Conservation (phyloP, 345 rosid genomes). For the Punica granatum region DNA sequence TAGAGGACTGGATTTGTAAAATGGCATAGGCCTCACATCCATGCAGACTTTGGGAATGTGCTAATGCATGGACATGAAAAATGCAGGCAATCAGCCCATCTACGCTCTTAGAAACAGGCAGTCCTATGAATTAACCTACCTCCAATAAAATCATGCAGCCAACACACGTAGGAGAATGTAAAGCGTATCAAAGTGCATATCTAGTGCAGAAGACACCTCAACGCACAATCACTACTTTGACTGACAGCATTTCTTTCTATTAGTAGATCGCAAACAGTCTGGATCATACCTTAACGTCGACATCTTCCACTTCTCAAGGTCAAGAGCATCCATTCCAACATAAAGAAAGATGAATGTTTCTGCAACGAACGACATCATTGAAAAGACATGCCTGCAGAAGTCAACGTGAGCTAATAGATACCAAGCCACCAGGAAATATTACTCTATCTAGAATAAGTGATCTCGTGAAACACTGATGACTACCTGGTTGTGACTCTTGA, state of each 20-base stretch:
- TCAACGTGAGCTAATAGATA: neutral
- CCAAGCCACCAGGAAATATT: neutral
- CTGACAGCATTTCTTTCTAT: neutral
- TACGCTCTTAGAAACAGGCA: too few species aligned
- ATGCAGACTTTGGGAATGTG: too few species aligned
- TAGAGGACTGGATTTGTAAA: too few species aligned
- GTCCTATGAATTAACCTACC: too few species aligned
- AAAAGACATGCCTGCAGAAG: slow-evolving; percentile 62
- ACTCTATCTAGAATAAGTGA: neutral
- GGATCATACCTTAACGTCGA: slow-evolving; percentile 48
- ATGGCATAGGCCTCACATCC: too few species aligned
- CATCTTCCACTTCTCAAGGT: slow-evolving; percentile 72
- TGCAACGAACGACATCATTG: slow-evolving; percentile 81
- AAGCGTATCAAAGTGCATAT: neutral
- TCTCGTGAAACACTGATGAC: neutral
- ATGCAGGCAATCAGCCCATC: too few species aligned
- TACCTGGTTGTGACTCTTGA: slow-evolving; percentile 82
- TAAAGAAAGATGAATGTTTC: slow-evolving; percentile 88
- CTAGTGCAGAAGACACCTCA: neutral
- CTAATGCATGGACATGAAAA: too few species aligned
- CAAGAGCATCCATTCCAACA: slow-evolving; percentile 93
- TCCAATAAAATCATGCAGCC: too few species aligned
- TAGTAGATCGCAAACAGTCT: neutral
- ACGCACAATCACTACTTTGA: neutral
- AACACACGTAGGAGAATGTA: too few species aligned